A percentile compares a stretch with the other conserved stretches of the same genome.
Conservation (phyloP, 805 yeast species). For the Wilhelminamyces savonicus region DNA sequence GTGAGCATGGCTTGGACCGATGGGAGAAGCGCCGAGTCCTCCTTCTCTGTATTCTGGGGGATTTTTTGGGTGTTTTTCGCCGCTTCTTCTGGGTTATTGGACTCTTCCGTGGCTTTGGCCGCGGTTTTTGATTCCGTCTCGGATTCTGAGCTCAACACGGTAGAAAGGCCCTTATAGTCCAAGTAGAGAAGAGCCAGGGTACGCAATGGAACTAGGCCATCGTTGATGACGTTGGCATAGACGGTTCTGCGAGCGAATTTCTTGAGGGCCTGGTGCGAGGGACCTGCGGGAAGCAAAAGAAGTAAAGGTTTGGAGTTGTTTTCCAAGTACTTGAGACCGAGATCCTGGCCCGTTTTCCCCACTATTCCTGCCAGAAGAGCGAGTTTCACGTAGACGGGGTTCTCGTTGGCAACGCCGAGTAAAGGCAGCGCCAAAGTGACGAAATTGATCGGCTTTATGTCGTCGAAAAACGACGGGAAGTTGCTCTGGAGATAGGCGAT, state of each 20-base stretch:
- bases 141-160: conserved; percentile 9
- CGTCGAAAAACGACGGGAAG: conserved; percentile 64
- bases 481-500: conserved; percentile 68
- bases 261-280: conserved; percentile 59
- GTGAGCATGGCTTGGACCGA: conserved; percentile 33
- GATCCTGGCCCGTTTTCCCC: conserved; percentile 91
- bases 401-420: conserved; percentile 81
- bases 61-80: conserved; percentile 10
- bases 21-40: conserved; percentile 8
- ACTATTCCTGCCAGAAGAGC: conserved; percentile 83
- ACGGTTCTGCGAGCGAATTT: conserved; percentile 66
- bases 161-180: conserved; percentile 66
- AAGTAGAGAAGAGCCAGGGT: conserved; percentile 81
- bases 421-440: conserved; percentile 84
- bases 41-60: conserved; percentile 10
- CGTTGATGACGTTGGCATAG: conserved; percentile 86
- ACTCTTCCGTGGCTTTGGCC: not conserved
- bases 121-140: conserved; percentile 3
- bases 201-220: conserved; percentile 92
- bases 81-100: conserved; percentile 6
- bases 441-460: conserved; percentile 68
- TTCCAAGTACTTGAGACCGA: conserved; percentile 54
- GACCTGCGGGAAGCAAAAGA: conserved; percentile 68
- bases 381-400: conserved; percentile 76
- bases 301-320: conserved; percentile 55